A percentile compares a stretch with the other conserved stretches of the same genome.
Conservation (phyloP, 176 grass and related monocot species). For the Dendrocalamus sinicus region DNA sequence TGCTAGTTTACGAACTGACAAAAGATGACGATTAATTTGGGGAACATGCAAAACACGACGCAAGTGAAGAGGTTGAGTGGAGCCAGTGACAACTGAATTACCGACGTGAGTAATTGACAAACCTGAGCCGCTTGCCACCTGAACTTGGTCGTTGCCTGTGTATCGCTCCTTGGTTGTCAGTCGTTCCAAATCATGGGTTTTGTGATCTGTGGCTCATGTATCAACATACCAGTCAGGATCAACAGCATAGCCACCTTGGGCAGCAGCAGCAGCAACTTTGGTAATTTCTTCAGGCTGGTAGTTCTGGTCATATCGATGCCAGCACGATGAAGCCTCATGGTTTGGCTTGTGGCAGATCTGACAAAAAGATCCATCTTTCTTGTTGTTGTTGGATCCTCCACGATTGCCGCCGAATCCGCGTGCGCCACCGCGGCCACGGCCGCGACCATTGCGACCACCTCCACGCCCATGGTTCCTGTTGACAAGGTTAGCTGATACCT, state of each 20-base stretch:
- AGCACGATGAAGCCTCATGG: neutral
- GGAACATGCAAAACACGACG: neutral
- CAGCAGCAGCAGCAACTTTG: neutral
- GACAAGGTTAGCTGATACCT: neutral
- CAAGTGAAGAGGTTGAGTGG: neutral
- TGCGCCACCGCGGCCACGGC: no score
- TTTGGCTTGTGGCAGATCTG: neutral
- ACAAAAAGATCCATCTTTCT: fast-evolving
- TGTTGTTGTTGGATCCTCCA: neutral
- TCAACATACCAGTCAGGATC: neutral
- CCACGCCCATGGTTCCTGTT: neutral
- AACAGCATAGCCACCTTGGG: fast-evolving
- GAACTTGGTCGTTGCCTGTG: neutral
- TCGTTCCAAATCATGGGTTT: neutral
- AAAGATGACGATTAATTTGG: neutral
- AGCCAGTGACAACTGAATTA: neutral
- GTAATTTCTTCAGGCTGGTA: fast-evolving
- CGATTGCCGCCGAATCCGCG: no score
- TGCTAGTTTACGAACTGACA: neutral
- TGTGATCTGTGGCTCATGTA: neutral
- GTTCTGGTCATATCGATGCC: neutral
- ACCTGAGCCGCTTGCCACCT: neutral
- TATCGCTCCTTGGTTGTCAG: neutral
- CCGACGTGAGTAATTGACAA: neutral
- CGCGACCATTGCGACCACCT: neutral